Conservation (phyloP, 2,329 filamentous ascomycete species). For the Neonectria punicea region DNA sequence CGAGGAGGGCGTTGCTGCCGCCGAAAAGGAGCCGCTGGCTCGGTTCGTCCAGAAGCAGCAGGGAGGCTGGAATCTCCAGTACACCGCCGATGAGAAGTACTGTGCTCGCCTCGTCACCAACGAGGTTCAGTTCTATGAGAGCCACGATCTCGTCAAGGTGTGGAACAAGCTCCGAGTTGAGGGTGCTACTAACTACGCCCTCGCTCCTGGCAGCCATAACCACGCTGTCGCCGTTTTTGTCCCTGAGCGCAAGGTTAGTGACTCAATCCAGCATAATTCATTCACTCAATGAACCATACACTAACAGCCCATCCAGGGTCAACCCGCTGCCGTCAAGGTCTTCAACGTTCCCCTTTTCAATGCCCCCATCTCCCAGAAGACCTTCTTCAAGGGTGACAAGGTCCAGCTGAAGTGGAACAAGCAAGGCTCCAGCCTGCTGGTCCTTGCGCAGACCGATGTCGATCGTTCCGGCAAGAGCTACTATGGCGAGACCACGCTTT, state of each 20-base stretch:
- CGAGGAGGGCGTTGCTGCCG: conserved; percentile 71
- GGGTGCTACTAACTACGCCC: conserved; percentile 87
- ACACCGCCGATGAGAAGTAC: conserved; percentile 91
- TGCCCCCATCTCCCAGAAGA: conserved; percentile 91
- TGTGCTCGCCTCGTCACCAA: conserved; percentile 96
- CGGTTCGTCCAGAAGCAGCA: conserved; percentile 96
- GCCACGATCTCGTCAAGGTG: conserved; percentile 82
- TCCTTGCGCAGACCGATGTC: conserved; percentile 96
- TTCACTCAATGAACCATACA: not conserved
- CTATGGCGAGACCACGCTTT: conserved; percentile 97
- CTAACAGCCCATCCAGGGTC: conserved; percentile 68
- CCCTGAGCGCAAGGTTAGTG: conserved; percentile 87
- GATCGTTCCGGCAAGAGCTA: conserved; percentile 99
- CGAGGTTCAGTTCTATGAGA: conserved; percentile 97
- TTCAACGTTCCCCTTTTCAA: conserved; percentile 92
- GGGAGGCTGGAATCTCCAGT: conserved; percentile 97
- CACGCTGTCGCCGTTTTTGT: conserved; percentile 95
- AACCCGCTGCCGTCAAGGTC: conserved; percentile 93
- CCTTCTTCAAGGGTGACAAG: conserved; percentile 99
- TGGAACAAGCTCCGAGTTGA: conserved; percentile 97
- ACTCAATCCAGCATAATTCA: not conserved
- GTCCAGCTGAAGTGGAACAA: conserved; percentile 99
- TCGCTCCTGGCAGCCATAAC: conserved; percentile 84
- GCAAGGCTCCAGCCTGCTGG: conserved; percentile 88
- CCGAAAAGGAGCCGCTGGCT: conserved; percentile 80